Conservation (phyloP, 257 asterid genomes). For the Buddleja alternifolia region DNA sequence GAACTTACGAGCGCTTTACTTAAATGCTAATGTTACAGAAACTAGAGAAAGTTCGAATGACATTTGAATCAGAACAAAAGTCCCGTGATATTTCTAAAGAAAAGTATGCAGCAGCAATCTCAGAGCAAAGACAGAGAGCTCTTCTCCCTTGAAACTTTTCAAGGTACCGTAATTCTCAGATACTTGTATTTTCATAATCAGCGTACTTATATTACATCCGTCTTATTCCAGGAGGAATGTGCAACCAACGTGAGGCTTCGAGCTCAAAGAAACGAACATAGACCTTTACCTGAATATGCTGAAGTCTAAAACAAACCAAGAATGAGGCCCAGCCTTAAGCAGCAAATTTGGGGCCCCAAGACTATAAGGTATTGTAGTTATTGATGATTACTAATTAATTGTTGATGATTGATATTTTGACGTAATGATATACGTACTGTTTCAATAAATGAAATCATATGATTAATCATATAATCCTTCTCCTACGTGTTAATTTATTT, state of each 20-base stretch:
- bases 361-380: too few relatives aligned
- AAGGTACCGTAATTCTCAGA: conserved; percentile 44
- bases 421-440: too few relatives aligned
- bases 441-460: background rate
- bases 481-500: background rate
- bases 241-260: conserved; percentile 47
- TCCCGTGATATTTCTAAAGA: conserved; percentile 48
- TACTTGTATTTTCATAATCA: background rate
- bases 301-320: too few relatives aligned
- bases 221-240: conserved; percentile 53
- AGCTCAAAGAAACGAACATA: conserved; percentile 29
- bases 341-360: too few relatives aligned
- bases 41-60: conserved; percentile 56
- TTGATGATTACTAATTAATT: too few relatives aligned
- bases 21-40: conserved; percentile 47
- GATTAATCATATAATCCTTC: background rate
- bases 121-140: conserved; percentile 62
- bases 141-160: conserved; percentile 63
- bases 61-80: conserved; percentile 53
- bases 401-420: too few relatives aligned
- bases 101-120: conserved; percentile 54
- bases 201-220: conserved; percentile 12
- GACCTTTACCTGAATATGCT: conserved; percentile 20
- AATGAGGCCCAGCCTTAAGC: too few relatives aligned
- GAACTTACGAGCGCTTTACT: conserved; percentile 3